A percentile compares a stretch with the other conserved stretches of the same genome.
phyloP scores from a whole-genome alignment of 1,284 basidiomycete genomes.

The Sporisorium scitamineum region DNA sequence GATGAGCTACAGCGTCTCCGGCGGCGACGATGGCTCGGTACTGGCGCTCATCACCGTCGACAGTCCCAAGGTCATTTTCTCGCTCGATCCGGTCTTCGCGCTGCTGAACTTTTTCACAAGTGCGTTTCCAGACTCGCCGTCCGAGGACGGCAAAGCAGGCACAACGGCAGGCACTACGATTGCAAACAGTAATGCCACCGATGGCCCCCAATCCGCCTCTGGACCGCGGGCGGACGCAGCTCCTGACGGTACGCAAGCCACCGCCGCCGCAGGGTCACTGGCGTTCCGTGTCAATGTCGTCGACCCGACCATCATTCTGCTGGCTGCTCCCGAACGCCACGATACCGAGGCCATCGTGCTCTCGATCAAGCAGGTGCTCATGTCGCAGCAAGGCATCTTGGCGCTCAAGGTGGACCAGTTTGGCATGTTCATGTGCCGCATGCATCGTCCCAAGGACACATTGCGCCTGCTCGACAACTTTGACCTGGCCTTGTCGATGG shows the following conservation, averaged over 20 bases:
- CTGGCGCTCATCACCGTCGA: conserved; percentile 89
- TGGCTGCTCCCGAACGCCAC: conserved; percentile 84
- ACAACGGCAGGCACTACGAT: conserved; percentile 2
- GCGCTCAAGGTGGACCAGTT: conserved; percentile 84
- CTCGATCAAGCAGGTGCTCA: conserved; percentile 83
- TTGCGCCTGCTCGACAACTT: conserved; percentile 94
- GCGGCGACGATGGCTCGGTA: conserved; percentile 74
- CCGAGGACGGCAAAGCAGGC: conserved; percentile 6
- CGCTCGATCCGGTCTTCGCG: conserved; percentile 90
- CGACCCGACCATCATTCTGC: conserved; percentile 87
- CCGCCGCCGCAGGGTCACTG: conserved; percentile 59
- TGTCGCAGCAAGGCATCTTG: conserved; percentile 91
- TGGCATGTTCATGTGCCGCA: conserved; percentile 90
- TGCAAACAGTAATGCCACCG: conserved; percentile 6
- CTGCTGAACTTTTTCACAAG: conserved; percentile 86
- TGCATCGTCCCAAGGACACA: conserved; percentile 85
- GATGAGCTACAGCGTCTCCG: conserved; percentile 85
- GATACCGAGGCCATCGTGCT: conserved; percentile 90
- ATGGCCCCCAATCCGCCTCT: not conserved
- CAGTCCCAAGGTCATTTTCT: conserved; percentile 92
- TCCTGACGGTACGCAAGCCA: conserved; percentile 1
- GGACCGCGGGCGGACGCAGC: not conserved
- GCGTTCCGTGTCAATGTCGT: conserved; percentile 88
- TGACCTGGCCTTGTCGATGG: conserved; percentile 87
- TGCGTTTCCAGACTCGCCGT: conserved; percentile 71